Evolutionary conservation across 2,329 filamentous ascomycete species (phyloP), one percentile per base, ranked within the genome.

Genomic region (Colletotrichum shisoi): DNA sequence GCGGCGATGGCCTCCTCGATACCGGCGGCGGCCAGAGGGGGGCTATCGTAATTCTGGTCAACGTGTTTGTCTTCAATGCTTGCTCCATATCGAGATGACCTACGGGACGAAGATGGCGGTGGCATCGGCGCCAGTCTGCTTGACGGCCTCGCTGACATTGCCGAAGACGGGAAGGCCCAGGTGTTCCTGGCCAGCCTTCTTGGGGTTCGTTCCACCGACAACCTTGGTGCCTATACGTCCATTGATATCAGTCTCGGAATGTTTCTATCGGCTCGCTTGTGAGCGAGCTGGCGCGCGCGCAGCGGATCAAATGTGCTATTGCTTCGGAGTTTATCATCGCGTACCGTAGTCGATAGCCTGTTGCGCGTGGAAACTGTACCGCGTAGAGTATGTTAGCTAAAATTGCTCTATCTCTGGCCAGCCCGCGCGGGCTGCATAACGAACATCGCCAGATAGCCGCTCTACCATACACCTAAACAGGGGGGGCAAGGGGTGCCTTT

Each of bases 281-380:
- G 40, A 13, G 60, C 51, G 56, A 11, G 27, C 31, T 34, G 12
- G n/a, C 17, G 53, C 21, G 53, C 53, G 53, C 21, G 37, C 21
- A 58, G 34, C 21, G 31, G 24, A 44, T 57, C 19, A 39, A 13
- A 11, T 9, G 52, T 53, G 53, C 67, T 45, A 49, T 54, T 51
- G 51, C 31, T 37, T 62, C 54, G 61, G 65, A 44, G 51, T 39
- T 3, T 21, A 59, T 59, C 49, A 68, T 60, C 49, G 61, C 79
- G 78, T 92, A 96, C 93, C 95, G 83, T 99, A 99, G 81, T 96
- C 95, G 81, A 99, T 97, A 73, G 95, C 95, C 84, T 97, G 94
- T 80, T 93, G 87, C 72, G 95, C 95, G 81, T 99, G 95, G 87
- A 99, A 99, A 75, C 94, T 98, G 74, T 63, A 19, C 52, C 19